A percentile compares a stretch with the other conserved stretches of the same genome.
These are phyloP conservation scores for Solanum hybrid DNA, from an alignment of 305 asterid genomes.

Conservation along the genomic window DNA sequence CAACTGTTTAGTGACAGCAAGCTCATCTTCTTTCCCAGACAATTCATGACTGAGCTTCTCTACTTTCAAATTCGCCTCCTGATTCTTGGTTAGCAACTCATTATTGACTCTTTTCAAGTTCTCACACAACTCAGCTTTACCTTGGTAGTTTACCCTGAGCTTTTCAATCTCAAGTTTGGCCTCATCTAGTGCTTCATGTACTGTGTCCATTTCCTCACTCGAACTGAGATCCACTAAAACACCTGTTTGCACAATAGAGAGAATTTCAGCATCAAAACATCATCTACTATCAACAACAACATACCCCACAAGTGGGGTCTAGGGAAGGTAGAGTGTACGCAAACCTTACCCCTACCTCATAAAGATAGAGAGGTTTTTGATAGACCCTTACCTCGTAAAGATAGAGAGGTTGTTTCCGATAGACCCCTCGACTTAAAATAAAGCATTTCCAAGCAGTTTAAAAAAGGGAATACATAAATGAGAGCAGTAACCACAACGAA, in stretches of 20 bases:
- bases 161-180: slow-evolving; percentile 60
- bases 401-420: not conserved
- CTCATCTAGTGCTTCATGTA: slow-evolving; percentile 64
- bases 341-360: not conserved
- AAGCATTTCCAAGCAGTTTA: not conserved
- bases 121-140: slow-evolving; percentile 47
- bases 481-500: not conserved
- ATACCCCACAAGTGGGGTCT: not conserved
- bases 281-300: not conserved
- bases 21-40: slow-evolving; percentile 39
- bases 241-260: slow-evolving; percentile 10
- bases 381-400: not conserved
- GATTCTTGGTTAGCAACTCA: slow-evolving; percentile 49
- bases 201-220: slow-evolving; percentile 42
- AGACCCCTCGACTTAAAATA: not conserved
- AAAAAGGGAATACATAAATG: not conserved
- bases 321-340: not conserved
- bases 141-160: slow-evolving; percentile 40
- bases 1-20: slow-evolving; percentile 25
- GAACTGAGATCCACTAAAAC: not conserved
- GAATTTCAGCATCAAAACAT: not conserved
- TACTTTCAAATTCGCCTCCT: slow-evolving; percentile 50
- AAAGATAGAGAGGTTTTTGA: not conserved
- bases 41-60: slow-evolving; percentile 50
- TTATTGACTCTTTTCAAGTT: slow-evolving; percentile 52